Evolutionary conservation across 2,329 filamentous ascomycete genomes (phyloP), one percentile per base, ranked within the genome.

Genomic region (Talaromyces marneffei): DNA sequence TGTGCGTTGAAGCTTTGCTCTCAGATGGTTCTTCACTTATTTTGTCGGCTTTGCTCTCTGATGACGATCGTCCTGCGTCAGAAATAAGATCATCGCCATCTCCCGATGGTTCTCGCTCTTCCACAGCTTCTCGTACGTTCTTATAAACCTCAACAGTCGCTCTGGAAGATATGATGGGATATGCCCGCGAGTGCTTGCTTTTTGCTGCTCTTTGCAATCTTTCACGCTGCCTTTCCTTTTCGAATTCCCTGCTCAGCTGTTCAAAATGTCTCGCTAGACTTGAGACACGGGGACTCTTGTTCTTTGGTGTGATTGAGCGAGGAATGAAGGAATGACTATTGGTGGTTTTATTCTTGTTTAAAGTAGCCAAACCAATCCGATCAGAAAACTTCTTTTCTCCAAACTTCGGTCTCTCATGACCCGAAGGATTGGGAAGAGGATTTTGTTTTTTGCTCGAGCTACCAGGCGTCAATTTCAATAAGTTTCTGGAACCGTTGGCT

Each of bases 191-290:
- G 72, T 86, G 85, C 46, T 85, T 83, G 71, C 89, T 87, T 70
- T 87, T 91, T 50, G 90, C 89, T 27, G 91, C 90, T 62, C 91
- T 70, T 72, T 92, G 89, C 68, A 88, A 88, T 66, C 90, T 86
- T 73, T 97, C 93, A 54, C 90, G 88, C 66, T 95, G 85, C 48
- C 94, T 85, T 75, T 99, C 93, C 69, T 93, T 96, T 71, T 97
- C 92, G 67, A 99, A 99, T 71, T 99, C 95, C 25, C 92, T 88
- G 68, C 92, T 97, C 61, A 99, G 82, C 73, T 97, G 92, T 74
- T 99, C 95, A 71, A 99, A 97, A 73, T 97, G 94, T 67, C 91
- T 91, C 18, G 94, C 91, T 55, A 99, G 81, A n/a, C 88, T 92
- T 8, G 92, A 95, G 2, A 99, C 94, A 68, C 89, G 90, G 3